A percentile compares a stretch with the other conserved stretches of the same genome.
Conservation (phyloP, 495 filamentous ascomycete genomes). For the Podospora appendiculata region DNA sequence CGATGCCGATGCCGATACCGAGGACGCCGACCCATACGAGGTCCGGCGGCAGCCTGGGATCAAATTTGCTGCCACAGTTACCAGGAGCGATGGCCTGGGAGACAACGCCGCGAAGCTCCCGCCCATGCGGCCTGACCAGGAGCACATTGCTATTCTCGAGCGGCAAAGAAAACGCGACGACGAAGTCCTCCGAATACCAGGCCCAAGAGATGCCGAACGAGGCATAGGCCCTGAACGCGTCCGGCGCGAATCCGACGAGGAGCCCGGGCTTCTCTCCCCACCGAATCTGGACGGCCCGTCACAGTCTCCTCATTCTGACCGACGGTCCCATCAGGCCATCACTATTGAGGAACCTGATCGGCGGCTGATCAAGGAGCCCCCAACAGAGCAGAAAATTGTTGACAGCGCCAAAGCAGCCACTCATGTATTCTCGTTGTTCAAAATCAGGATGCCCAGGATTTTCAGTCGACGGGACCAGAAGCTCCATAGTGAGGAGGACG, state of each 20-base stretch:
- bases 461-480: slow-evolving; percentile 9
- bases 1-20: slow-evolving; percentile 1
- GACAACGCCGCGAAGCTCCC: slow-evolving; percentile 37
- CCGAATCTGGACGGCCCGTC: slow-evolving; percentile 13
- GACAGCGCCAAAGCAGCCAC: slow-evolving; percentile 28
- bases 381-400: slow-evolving; percentile 19
- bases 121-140: slow-evolving; percentile 53
- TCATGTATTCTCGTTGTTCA: slow-evolving; percentile 24
- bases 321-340: slow-evolving; percentile 44
- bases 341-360: slow-evolving; percentile 56
- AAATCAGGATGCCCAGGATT: slow-evolving; percentile 24
- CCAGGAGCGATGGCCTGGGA: slow-evolving; percentile 32
- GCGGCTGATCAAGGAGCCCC: slow-evolving; percentile 17
- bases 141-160: slow-evolving; percentile 80
- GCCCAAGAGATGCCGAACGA: slow-evolving; percentile 76
- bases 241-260: slow-evolving; percentile 35
- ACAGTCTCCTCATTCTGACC: slow-evolving; percentile 16
- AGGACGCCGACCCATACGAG: slow-evolving; percentile 16
- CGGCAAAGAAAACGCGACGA: slow-evolving; percentile 71
- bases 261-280: slow-evolving; percentile 10
- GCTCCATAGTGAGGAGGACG: slow-evolving; percentile 13
- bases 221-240: slow-evolving; percentile 63
- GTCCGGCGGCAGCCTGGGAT: slow-evolving; percentile 34
- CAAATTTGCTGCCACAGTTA: slow-evolving; percentile 56
- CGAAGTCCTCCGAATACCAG: slow-evolving; percentile 72